Base-by-base conservation (phyloP, 2,329 filamentous ascomycete genomes). In the Aspergillus viridinutans region DNA sequence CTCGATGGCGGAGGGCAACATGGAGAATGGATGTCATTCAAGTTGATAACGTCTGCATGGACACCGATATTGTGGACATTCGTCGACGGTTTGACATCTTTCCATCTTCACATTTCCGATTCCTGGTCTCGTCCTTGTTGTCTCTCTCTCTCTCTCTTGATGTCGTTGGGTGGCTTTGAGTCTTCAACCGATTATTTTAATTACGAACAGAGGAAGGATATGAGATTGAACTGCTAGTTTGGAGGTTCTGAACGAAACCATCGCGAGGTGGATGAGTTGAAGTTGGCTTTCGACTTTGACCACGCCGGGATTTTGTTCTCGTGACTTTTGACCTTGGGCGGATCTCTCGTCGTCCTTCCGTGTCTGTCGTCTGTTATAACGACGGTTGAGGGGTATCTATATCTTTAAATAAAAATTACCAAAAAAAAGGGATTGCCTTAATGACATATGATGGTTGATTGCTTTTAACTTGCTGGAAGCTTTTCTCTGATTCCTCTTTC, bases 361-460 rank as follows among this genome's bases (percentile, higher is more conserved):
- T 3, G 43, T 21, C 23, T 12, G 43, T 21, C 23, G 20, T 47
- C 21, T 47, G 21, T 47, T 47, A 47, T 47, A 47, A 23, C 21
- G 10, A 23, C 43, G 43, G 43, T 47, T 47, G 43, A 47, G 4
- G 9, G 10, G 43, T 47, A 47, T 47, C 12, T 25, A 35, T 35
- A 35, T 35, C 12, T 25, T 12, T 43, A 47, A 25, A 23, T 47
- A 47, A 47, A 47, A 47, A 47, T 21, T 20, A 17, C 43, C n/a
- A n/a, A 47, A 47, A 47, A 47, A 47, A 47, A 47, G 5, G 12
- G 4, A 17, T 17, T 1, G 14, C 5, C 14, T 38, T 38, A 38
- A 17, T 38, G 32, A 57, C 65, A 65, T 50, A 60, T 14, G 20
- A 23, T 23, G 20, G 42, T 14, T 23, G 42, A 23, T 12, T 23